Evolutionary conservation across 352 stramenopile genomes (phyloP), one percentile per base, ranked within the genome.

Genomic region (Phytophthora quininea): DNA sequence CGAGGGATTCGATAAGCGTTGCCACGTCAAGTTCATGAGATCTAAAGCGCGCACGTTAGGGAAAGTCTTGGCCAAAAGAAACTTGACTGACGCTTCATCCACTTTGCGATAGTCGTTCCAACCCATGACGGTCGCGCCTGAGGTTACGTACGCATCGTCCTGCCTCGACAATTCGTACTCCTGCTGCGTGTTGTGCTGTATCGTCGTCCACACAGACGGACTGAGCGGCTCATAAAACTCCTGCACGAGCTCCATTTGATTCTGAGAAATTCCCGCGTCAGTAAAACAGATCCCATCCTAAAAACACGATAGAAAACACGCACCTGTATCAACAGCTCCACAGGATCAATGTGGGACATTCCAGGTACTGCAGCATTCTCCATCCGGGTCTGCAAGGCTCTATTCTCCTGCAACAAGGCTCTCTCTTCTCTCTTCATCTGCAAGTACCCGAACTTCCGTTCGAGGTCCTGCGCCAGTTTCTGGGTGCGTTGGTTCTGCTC

Each of bases 51-150:
- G 50, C 1, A 71, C 61, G 50, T 79, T 73, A 3, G 54, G 58
- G 43, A 86, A 88, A 7, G 73, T 66, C 58, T 88, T 88, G 5
- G 71, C 78, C 46, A 88, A 57, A 37, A 82, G 71, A 48, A 84
- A 84, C 45, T 76, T 80, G 40, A 88, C 59, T 0, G 69, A 72
- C 46, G 55, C 50, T 5, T 76, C 38, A 45, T 82, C 77, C 32
- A 86, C 58, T 45, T 79, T 79, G 35, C 74, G 74, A 33, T 74
- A 74, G 40, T 84, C 79, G 42, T 71, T 78, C 79, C 79, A 88
- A 14, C 77, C 77, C 79, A 88, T 86, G 58, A 86, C 33, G 0
- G 68, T 80, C 1, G 78, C 48, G 0, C 77, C 76, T 0, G 79
- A 72, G 7, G 53, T 70, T 30, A 69, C 45, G 46, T 80, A 82